Base-by-base conservation (phyloP, 1,284 basidiomycete genomes). In the Leccinum cinnamomeum region DNA sequence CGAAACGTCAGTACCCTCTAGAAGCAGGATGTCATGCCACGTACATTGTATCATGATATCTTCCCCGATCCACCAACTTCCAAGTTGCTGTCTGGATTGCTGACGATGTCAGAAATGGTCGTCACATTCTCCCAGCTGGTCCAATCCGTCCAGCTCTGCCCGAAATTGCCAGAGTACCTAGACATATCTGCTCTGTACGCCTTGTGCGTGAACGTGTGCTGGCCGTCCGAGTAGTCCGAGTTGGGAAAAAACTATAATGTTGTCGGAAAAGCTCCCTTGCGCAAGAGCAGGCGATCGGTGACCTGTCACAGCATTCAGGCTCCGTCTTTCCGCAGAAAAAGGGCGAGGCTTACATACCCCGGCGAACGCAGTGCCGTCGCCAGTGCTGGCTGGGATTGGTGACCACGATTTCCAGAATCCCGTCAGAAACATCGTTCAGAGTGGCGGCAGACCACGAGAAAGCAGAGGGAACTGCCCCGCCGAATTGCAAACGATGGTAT, bases 41-140 rank as follows among this genome's bases (percentile, higher is more conserved):
- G 68, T 67, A 92, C 90, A 96, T 80, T 96, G 93, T 20, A 95
- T 84, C 76, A 92, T 88, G 70, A 96, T 81, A 72, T 97, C 94
- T 61, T 91, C 76, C 6, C 94, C 94, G 2, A 79, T 68, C 94
- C 94, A 97, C 78, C 90, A 95, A 39, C 37, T 39, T 39, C 78
- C 90, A 95, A 60, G 30, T 30, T 30, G 30, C 84, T 83, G 12
- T 80, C 79, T 12, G 79, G 69, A 60, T 76, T 75, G 23, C 78
- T 71, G 74, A 94, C 91, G 14, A 84, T 63, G 14, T 76, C 78
- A 11, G 84, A 74, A 62, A 89, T 84, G 1, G 78, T 82, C 2
- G 89, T 88, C n/a, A 79, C 82, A 57, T 85, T 81, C 77, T 94
- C 90, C 85, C 90, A 95, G 50, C 79, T 78, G 39, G 78, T 76